phyloP scores from a whole-genome alignment of 2,329 filamentous ascomycete genomes.

The Aspergillus bombycis region DNA sequence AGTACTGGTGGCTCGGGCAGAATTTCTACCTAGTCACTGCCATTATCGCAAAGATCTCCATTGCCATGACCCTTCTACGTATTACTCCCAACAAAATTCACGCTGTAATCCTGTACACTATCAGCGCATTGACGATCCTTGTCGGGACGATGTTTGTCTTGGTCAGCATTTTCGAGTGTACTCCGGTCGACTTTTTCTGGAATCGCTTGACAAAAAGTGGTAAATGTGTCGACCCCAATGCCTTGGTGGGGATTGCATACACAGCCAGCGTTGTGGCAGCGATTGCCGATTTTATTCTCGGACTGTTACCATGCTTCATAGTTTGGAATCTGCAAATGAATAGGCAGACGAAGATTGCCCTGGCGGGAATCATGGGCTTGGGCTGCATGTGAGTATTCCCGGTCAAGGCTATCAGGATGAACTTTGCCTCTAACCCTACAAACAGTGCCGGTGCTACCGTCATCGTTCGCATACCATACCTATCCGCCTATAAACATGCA shows the following conservation, averaged over 20 bases:
- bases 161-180: slow-evolving; percentile 1
- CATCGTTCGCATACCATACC: background rate
- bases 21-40: background rate
- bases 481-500: background rate
- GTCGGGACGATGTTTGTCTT: background rate
- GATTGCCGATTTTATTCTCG: background rate
- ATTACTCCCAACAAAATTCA: background rate
- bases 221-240: background rate
- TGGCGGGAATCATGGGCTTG: background rate
- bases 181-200: slow-evolving; percentile 4
- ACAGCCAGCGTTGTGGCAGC: background rate
- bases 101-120: background rate
- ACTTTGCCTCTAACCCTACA: background rate
- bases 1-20: slow-evolving; percentile 5
- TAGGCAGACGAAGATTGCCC: background rate
- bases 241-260: background rate
- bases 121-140: background rate
- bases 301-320: background rate
- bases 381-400: background rate
- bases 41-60: background rate
- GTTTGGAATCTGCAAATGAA: slow-evolving; percentile 4
- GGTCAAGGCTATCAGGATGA: too few relatives aligned
- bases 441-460: background rate
- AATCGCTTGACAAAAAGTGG: background rate
- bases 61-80: slow-evolving; percentile 1